Base-by-base conservation (phyloP, 2,329 filamentous ascomycete genomes). In the Ophiostoma piceae region DNA sequence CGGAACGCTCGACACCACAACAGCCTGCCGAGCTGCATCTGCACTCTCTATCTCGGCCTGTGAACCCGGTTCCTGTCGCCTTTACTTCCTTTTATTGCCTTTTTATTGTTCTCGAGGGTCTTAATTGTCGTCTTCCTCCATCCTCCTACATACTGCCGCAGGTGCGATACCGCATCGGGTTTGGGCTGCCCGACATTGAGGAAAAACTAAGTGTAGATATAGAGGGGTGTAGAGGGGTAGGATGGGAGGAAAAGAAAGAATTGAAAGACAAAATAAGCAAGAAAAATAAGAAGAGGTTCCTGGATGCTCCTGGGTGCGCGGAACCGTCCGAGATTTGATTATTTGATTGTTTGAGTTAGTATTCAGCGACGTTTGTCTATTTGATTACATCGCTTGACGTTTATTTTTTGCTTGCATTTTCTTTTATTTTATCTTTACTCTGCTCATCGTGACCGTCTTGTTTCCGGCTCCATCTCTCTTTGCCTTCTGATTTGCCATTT, bases 141-240 rank as follows among this genome's bases (percentile, higher is more conserved):
- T 35, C 37, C 60, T 8, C 22, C 39, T 41, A 51, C 14, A n/a
- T 8, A 32, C 57, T 62, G 57, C 26, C 57, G 62, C 65, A 47
- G 65, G 19, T 68, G 37, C 67, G 67, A 68, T 68, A 68, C 67
- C 67, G 67, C 51, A 47, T 67, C 35, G 35, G 64, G 37, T 51
- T 22, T 39, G 62, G 35, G 19, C 62, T 65, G 29, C 60, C 60
- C 57, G 35, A 32, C 35, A 12, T 19, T n/a, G 22, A 57, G 19
- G 9, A 41, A 43, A 66, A 60, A 32, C 22, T n/a, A 51, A 26
- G 35, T 57, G 51, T 57, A 26, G 26, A 57, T 57, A 32, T 32
- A 62, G 51, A 57, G 51, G 51, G 51, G 51, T 57, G 51, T 57
- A 57, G 51, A 57, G 51, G 51, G 51, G 51, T 26, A 57, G 51